Evolutionary conservation across 2,329 filamentous ascomycete species (phyloP), one percentile per base, ranked within the genome.

Genomic region (Cladophialophora psammophila): DNA sequence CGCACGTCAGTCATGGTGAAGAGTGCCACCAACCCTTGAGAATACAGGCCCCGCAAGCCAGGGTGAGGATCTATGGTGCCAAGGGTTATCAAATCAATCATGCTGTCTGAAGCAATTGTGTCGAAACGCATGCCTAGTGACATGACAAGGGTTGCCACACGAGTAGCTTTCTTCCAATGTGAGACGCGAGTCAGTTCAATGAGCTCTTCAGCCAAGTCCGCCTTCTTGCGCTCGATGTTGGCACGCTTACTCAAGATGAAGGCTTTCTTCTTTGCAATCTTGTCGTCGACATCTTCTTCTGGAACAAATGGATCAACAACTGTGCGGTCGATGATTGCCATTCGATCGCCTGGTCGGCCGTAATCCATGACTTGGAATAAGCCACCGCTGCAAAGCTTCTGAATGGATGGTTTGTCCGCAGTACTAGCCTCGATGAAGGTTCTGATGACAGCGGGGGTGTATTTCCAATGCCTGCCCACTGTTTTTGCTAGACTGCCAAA

Each of bases 151-250:
- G 96, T 91, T 9, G 92, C 91, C 64, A 94, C 96, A 34, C 94
- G 87, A 59, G 89, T 93, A 5, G 94, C 94, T 73, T 97, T 94
- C 82, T 97, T 98, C 95, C 95, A 99, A 76, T 99, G 96, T 0
- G 93, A 92, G 2, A 87, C 87, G 73, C 88, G 89, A 1, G 93
- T 91, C 67, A 90, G 82, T 66, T 91, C 87, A 3, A 94, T 90
- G 36, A 99, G 84, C 76, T 98, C 93, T 63, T 92, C 82, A 0
- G 94, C 92, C 32, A 99, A 81, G 3, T 87, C 86, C 0, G 89
- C 84, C 80, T 99, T 99, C 80, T 91, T 93, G 62, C 85, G 84
- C 78, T 99, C 95, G 4, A 98, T 93, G 67, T 87, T 86, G 60
- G 83, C 84, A 65, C 94, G 87, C 64, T 94, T 91, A 70, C 89